Percentiles rank a stretch among this genome's conserved stretches.
Conservation (phyloP, 352 stramenopile species). For the Globisporangium solare region DNA sequence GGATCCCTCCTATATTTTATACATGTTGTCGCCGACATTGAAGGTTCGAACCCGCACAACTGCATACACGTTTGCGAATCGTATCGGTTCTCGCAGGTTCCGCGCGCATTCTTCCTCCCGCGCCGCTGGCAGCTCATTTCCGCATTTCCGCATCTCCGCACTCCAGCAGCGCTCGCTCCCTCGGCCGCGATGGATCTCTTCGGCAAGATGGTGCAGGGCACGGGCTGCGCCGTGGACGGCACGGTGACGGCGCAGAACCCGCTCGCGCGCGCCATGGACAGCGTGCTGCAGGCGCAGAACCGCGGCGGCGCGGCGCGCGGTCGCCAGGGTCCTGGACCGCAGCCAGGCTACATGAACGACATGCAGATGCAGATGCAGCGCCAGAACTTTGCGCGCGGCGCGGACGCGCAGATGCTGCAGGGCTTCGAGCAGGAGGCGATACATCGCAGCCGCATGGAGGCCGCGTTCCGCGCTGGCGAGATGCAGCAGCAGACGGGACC, state of each 20-base stretch:
- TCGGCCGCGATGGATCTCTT: slow-evolving; percentile 65
- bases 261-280: slow-evolving; percentile 74
- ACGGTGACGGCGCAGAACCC: slow-evolving; percentile 83
- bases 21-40: background rate
- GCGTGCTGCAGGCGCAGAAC: slow-evolving; percentile 59
- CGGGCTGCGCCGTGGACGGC: slow-evolving; percentile 76
- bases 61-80: slow-evolving; percentile 4
- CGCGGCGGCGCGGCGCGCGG: slow-evolving; percentile 20
- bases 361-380: slow-evolving; percentile 77
- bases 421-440: slow-evolving; percentile 61
- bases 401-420: slow-evolving; percentile 54
- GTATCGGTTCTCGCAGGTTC: background rate
- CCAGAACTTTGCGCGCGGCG: slow-evolving; percentile 42
- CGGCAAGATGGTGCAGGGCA: slow-evolving; percentile 78
- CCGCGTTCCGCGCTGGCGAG: slow-evolving; percentile 47
- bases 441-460: slow-evolving; percentile 61
- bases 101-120: background rate
- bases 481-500: slow-evolving; percentile 7
- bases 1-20: background rate
- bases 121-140: no score
- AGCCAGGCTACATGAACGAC: slow-evolving; percentile 31
- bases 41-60: background rate
- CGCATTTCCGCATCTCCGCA: background rate
- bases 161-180: no score
- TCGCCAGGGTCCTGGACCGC: slow-evolving; percentile 22